Conservation (phyloP, 495 filamentous ascomycete species). For the Neurospora discreta region DNA sequence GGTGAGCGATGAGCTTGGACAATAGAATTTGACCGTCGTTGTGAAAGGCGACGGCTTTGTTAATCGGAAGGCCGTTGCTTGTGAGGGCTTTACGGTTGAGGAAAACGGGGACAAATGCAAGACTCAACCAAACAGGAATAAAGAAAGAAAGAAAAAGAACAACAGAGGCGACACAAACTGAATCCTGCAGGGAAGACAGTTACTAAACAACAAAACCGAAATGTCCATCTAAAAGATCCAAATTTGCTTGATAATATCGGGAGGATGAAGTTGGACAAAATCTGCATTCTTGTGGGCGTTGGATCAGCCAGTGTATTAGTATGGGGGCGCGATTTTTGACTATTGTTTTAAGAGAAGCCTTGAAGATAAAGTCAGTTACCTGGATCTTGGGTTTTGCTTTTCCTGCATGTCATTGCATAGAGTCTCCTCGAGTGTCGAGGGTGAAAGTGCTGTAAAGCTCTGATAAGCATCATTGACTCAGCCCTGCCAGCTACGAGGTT, state of each 20-base stretch:
- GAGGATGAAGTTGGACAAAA: background rate
- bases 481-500: background rate
- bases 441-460: background rate
- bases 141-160: background rate
- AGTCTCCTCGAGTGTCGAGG: background rate
- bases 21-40: background rate
- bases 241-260: background rate
- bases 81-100: background rate
- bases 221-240: background rate
- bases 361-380: background rate
- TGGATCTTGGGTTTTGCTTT: background rate
- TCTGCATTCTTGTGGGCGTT: background rate
- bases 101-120: background rate
- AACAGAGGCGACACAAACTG: background rate
- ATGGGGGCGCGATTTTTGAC: background rate
- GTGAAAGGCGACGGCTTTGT: background rate
- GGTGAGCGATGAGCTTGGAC: slow-evolving; percentile 2
- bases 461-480: background rate
- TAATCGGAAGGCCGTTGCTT: background rate
- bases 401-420: background rate
- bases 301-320: background rate
- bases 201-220: background rate
- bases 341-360: background rate
- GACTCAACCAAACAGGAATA: background rate
- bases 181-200: background rate